phyloP scores from a whole-genome alignment of 495 filamentous ascomycete species.

The Bryoglossum gracile region DNA sequence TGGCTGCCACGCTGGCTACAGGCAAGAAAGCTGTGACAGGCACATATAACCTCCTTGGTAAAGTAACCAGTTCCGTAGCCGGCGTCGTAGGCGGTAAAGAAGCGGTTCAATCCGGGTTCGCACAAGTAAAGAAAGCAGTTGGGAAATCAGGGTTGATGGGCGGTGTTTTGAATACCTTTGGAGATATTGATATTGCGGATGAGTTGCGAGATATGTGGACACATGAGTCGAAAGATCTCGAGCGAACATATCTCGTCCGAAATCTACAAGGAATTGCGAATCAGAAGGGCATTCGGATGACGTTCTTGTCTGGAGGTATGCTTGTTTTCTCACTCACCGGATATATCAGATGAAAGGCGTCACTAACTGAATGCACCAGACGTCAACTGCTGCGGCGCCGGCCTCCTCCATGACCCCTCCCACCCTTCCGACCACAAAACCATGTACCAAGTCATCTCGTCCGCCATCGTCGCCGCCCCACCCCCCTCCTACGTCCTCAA shows the following conservation, averaged over 20 bases:
- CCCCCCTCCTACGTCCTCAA: constrained; percentile 79
- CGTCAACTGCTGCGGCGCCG: constrained; percentile 87
- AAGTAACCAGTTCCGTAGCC: constrained; percentile 87
- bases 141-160: constrained; percentile 95
- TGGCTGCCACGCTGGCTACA: constrained; percentile 85
- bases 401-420: constrained; percentile 87
- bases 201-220: constrained; percentile 97
- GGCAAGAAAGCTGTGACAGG: constrained; percentile 94
- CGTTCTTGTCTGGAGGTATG: constrained; percentile 79
- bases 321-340: too few species aligned
- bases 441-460: constrained; percentile 96
- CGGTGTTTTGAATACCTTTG: constrained; percentile 87
- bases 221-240: constrained; percentile 94
- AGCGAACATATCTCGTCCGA: constrained; percentile 91
- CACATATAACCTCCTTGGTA: constrained; percentile 89
- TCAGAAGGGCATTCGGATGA: constrained; percentile 92
- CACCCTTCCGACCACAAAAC: constrained; percentile 94
- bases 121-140: constrained; percentile 88
- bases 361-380: constrained; percentile 32
- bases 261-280: constrained; percentile 91
- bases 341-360: too few species aligned
- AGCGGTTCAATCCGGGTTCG: constrained; percentile 84
- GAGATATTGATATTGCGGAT: constrained; percentile 92
- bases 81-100: constrained; percentile 92
- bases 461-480: constrained; percentile 83